phyloP scores from a whole-genome alignment of 371 early-diverging fungal species.

The Lichtheimia ramosa region DNA sequence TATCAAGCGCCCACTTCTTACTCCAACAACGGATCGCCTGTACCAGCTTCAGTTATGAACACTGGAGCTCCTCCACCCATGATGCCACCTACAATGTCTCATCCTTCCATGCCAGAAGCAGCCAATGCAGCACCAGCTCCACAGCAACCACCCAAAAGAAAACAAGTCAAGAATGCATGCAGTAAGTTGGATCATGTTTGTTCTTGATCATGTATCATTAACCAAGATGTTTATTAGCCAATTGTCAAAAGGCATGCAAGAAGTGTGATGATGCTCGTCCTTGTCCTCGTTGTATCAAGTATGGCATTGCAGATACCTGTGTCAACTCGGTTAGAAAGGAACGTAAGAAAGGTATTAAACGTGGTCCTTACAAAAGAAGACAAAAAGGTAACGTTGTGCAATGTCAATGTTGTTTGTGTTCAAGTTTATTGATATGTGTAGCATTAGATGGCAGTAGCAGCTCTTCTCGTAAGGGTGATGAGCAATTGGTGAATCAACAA shows the following conservation, averaged over 20 bases:
- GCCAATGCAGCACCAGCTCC: not conserved
- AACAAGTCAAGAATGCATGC: constrained; percentile 53
- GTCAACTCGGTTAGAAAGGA: constrained; percentile 82
- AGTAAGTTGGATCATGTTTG: constrained; percentile 29
- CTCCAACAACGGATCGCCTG: constrained; percentile 17
- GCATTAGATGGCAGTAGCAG: not conserved
- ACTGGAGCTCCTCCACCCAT: constrained; percentile 17
- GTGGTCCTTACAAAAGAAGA: constrained; percentile 79
- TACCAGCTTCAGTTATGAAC: constrained; percentile 20
- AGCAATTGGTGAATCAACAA: not conserved
- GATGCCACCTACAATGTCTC: constrained; percentile 3
- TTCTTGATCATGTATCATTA: not conserved
- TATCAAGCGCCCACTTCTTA: constrained; percentile 23
- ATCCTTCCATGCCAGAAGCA: constrained; percentile 3
- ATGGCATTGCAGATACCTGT: constrained; percentile 72
- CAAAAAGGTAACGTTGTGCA: constrained; percentile 27
- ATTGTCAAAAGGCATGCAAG: constrained; percentile 92
- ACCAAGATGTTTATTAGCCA: constrained; percentile 45
- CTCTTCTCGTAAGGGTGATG: constrained; percentile 4
- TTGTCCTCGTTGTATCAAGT: constrained; percentile 82
- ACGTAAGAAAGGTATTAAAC: constrained; percentile 81
- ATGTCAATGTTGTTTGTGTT: not conserved
- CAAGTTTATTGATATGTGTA: not conserved
- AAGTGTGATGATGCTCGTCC: constrained; percentile 90
- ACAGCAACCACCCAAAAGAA: constrained; percentile 28